Evolutionary conservation across 495 filamentous ascomycete genomes (phyloP), one percentile per base, ranked within the genome.

Genomic region (Aspergillus bertholletiae): DNA sequence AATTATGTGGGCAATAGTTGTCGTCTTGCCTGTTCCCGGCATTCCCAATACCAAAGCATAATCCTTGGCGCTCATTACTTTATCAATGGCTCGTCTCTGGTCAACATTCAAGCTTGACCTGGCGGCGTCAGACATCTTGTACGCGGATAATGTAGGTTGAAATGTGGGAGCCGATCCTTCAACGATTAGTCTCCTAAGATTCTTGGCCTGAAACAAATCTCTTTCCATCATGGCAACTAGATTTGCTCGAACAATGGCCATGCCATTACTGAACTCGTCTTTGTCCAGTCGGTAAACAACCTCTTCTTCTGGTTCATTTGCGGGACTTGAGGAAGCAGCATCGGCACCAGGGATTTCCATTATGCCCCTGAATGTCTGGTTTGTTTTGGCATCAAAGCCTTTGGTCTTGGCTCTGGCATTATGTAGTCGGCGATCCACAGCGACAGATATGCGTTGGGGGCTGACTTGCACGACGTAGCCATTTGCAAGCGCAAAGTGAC

Each of bases 11-110:
- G 92, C 88, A 62, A 97, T 96, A 1, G 94, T 98, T 0, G 94
- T 97, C 5, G 94, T 98, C 66, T 98, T 98, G 46, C 94, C 94
- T 9, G 94, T 98, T 9, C 94, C 94, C 1, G 94, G 94, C 94
- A 98, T 97, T 15, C 94, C 94, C 5, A 97, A 83, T 6, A 97
- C 90, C 15, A 98, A 80, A 5, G 94, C 93, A 68, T 97, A 98
- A 69, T 98, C 90, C 53, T 85, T 80, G 12, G 94, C 94, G 67
- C 84, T 90, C 90, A 97, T 93, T 46, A 96, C 92, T 64, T 97
- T 97, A 60, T 89, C 79, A 48, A 97, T 89, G 0, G 94, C 94
- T 43, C 77, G 78, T 55, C 79, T 85, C 67, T 98, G 94, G 61
- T 97, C 94, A 12, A 87, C 76, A 58, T 98, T 98, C 41, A 98